A percentile compares a stretch with the other conserved stretches of the same genome.
Evolutionary conservation across 2,329 filamentous ascomycete genomes (phyloP).

Genomic region (Pyrenophora seminiperda): DNA sequence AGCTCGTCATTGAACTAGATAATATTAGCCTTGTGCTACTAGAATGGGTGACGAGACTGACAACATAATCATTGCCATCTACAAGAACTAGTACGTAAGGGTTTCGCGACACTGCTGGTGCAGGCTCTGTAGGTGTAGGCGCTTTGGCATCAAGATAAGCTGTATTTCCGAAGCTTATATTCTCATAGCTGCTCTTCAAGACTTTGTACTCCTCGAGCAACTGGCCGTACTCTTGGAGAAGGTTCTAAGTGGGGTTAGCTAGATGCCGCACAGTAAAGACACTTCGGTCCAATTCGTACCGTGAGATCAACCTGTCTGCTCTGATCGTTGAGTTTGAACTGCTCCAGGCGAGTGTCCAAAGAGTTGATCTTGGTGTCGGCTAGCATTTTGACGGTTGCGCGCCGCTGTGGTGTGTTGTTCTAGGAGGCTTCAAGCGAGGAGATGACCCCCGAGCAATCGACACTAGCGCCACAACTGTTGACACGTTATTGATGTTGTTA

Average conservation of each 20-base stretch:
- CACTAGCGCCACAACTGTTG: neutral
- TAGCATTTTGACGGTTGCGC: constrained; percentile 24
- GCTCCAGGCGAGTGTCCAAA: constrained; percentile 36
- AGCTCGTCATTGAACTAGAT: constrained; percentile 57
- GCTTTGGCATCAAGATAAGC: constrained; percentile 37
- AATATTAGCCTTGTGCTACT: constrained; percentile 1
- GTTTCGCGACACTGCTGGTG: constrained; percentile 45
- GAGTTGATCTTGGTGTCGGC: constrained; percentile 33
- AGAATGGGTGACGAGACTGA: constrained; percentile 11
- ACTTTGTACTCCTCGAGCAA: constrained; percentile 61
- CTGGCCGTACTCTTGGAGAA: constrained; percentile 50
- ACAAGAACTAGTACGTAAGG: constrained; percentile 66
- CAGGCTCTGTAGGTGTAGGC: constrained; percentile 36
- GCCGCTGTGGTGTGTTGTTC: neutral
- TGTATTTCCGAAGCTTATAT: constrained; percentile 56
- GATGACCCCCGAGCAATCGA: neutral
- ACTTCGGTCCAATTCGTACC: constrained; percentile 10
- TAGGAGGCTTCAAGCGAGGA: neutral
- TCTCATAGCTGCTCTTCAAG: constrained; percentile 63
- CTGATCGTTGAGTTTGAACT: constrained; percentile 33
- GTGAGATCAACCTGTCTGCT: constrained; percentile 27
- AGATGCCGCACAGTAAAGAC: neutral
- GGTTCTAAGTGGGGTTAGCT: constrained; percentile 23
- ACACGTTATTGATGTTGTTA: constrained; percentile 1
- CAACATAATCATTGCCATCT: constrained; percentile 65